A percentile compares a stretch with the other conserved stretches of the same genome.
These are phyloP conservation scores for Thelephora ganbajun DNA, from an alignment of 768 basidiomycete genomes.

Conservation along the genomic window DNA sequence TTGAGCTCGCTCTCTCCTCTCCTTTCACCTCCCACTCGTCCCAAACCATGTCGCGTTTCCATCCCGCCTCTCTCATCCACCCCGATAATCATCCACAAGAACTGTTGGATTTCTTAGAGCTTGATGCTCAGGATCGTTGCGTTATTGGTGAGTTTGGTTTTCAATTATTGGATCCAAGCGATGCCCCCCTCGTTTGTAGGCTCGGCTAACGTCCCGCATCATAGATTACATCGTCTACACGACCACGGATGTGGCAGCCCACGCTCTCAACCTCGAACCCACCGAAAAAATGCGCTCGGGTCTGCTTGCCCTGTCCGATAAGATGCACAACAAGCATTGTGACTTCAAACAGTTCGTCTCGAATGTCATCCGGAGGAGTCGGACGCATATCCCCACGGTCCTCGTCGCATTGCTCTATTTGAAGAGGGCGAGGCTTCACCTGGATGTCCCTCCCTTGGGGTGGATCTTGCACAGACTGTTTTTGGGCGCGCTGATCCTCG, in stretches of 20 bases:
- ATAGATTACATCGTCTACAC: constrained; percentile 58
- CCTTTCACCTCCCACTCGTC: constrained; percentile 1
- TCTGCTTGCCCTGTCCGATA: constrained; percentile 23
- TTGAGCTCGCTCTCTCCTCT: not conserved
- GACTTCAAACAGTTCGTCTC: constrained; percentile 50
- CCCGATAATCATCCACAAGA: constrained; percentile 47
- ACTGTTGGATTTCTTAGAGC: constrained; percentile 53
- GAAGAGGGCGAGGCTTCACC: constrained; percentile 59
- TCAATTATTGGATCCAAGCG: not conserved
- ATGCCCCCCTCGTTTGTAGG: too few species aligned
- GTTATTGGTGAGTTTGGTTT: constrained; percentile 43
- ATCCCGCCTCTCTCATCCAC: constrained; percentile 45
- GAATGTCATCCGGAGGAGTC: constrained; percentile 57
- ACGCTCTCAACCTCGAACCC: constrained; percentile 49
- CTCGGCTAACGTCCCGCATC: not conserved
- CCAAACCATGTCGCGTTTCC: constrained; percentile 19
- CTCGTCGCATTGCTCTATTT: constrained; percentile 67
- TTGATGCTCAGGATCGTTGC: constrained; percentile 42
- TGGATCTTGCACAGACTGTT: constrained; percentile 88
- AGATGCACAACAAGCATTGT: constrained; percentile 33
- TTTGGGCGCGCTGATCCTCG: constrained; percentile 74
- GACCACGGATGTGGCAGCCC: constrained; percentile 62
- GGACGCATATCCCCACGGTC: constrained; percentile 55
- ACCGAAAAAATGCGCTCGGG: constrained; percentile 2
- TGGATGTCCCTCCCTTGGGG: constrained; percentile 69